These are phyloP conservation scores for Beauveria brongniartii DNA, from an alignment of 2,329 filamentous ascomycete species.

Conservation along the genomic window DNA sequence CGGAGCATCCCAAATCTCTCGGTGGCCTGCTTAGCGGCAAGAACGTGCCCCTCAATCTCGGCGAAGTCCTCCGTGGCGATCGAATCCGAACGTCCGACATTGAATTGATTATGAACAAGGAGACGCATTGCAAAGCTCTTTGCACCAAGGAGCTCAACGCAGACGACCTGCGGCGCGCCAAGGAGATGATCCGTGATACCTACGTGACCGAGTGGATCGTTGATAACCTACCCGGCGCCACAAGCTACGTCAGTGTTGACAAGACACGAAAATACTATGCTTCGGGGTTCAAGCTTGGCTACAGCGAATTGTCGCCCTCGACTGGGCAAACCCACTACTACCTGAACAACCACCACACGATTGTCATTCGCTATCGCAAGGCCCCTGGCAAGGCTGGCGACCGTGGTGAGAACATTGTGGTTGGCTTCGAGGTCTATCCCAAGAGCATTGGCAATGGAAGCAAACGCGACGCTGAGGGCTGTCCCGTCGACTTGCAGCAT, in stretches of 20 bases:
- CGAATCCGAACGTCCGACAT: constrained; percentile 80
- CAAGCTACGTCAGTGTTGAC: constrained; percentile 80
- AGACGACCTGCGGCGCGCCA: constrained; percentile 57
- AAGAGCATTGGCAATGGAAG: constrained; percentile 64
- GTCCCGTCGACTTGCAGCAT: constrained; percentile 58
- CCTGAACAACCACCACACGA: constrained; percentile 81
- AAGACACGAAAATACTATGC: constrained; percentile 83
- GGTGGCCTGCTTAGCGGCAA: constrained; percentile 66
- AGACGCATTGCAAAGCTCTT: constrained; percentile 63
- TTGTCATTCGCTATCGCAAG: constrained; percentile 70
- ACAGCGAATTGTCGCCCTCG: constrained; percentile 54
- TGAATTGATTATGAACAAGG: constrained; percentile 67
- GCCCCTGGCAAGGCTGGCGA: constrained; percentile 62
- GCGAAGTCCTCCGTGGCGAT: constrained; percentile 80
- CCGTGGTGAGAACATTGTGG: constrained; percentile 68
- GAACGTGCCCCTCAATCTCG: constrained; percentile 73
- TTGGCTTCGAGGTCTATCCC: constrained; percentile 84
- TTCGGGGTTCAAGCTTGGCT: constrained; percentile 81
- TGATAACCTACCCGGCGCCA: constrained; percentile 82
- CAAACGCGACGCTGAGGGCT: constrained; percentile 55
- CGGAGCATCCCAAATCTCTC: constrained; percentile 56
- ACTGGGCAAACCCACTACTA: constrained; percentile 59
- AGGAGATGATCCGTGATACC: constrained; percentile 64
- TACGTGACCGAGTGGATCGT: constrained; percentile 93
- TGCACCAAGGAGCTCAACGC: constrained; percentile 61